A percentile compares a stretch with the other conserved stretches of the same genome.
Conservation (phyloP, 805 yeast species). For the Wickerhamiella cacticola region DNA sequence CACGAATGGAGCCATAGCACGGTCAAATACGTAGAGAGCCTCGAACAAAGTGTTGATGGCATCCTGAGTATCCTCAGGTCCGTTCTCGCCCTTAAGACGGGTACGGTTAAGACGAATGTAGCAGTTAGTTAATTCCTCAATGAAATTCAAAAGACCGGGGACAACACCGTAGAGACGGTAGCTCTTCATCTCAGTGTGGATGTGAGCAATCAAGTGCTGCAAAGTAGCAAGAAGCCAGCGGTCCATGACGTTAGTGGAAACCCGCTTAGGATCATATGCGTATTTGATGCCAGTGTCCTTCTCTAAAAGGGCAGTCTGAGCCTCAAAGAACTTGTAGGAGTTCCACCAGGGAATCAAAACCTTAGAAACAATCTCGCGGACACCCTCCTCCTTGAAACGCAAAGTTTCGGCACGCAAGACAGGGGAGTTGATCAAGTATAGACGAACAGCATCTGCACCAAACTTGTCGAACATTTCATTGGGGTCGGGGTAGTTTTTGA, state of each 20-base stretch:
- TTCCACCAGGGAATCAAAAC: slow-evolving; percentile 98
- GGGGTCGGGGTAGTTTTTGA: slow-evolving; percentile 97
- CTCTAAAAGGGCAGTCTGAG: slow-evolving; percentile 73
- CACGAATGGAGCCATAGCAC: slow-evolving; percentile 99
- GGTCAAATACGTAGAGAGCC: slow-evolving; percentile 72
- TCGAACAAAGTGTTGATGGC: slow-evolving; percentile 88
- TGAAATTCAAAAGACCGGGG: slow-evolving; percentile 74
- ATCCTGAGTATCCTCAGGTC: slow-evolving; percentile 66
- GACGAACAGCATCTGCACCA: slow-evolving; percentile 96
- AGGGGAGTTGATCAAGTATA: slow-evolving; percentile 93
- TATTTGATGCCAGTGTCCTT: slow-evolving; percentile 63
- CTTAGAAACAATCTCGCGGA: slow-evolving; percentile 90
- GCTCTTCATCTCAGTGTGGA: slow-evolving; percentile 79
- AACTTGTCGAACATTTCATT: slow-evolving; percentile 63
- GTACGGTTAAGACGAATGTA: slow-evolving; percentile 96
- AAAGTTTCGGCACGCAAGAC: slow-evolving; percentile 93
- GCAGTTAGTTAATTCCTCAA: slow-evolving; percentile 96
- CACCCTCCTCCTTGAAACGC: slow-evolving; percentile 98
- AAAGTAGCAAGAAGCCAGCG: slow-evolving; percentile 94
- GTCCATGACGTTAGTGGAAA: slow-evolving; percentile 87
- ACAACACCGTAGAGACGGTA: slow-evolving; percentile 94
- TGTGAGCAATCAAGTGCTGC: slow-evolving; percentile 76
- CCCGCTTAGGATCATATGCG: slow-evolving; percentile 51
- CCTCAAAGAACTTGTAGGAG: slow-evolving; percentile 91
- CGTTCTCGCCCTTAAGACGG: slow-evolving; percentile 92